phyloP scores from a whole-genome alignment of 352 stramenopile species.

The Pythium brachiatum region DNA sequence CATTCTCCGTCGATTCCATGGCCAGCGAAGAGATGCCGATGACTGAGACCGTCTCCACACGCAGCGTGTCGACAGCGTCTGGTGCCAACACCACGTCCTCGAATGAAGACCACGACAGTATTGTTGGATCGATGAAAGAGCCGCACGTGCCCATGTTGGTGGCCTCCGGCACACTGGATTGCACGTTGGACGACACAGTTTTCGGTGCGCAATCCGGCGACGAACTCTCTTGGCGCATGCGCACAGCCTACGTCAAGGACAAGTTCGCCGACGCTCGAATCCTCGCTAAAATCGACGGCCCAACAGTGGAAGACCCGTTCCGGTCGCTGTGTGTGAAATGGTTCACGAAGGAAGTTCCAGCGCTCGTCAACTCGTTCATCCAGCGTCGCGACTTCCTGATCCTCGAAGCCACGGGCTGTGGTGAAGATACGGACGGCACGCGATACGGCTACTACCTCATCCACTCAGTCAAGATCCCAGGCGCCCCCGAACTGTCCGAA shows the following conservation, averaged over 20 bases:
- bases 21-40: slow-evolving; percentile 5
- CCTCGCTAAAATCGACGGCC: slow-evolving; percentile 34
- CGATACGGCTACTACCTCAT: slow-evolving; percentile 46
- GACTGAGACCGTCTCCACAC: neutral
- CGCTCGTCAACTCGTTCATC: slow-evolving; percentile 36
- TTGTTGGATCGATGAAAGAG: slow-evolving; percentile 21
- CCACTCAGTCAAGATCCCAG: slow-evolving; percentile 45
- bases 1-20: slow-evolving; percentile 21
- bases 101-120: slow-evolving; percentile 16
- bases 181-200: slow-evolving; percentile 48
- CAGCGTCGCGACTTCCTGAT: slow-evolving; percentile 53
- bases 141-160: slow-evolving; percentile 38
- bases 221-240: slow-evolving; percentile 41
- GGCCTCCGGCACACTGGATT: slow-evolving; percentile 40
- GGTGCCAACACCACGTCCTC: slow-evolving; percentile 9
- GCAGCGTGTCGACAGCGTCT: slow-evolving; percentile 16
- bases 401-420: slow-evolving; percentile 40
- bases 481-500: slow-evolving; percentile 38
- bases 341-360: slow-evolving; percentile 50
- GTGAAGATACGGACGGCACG: slow-evolving; percentile 33
- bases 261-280: slow-evolving; percentile 45
- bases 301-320: slow-evolving; percentile 36
- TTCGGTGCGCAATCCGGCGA: slow-evolving; percentile 46
- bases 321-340: slow-evolving; percentile 55
- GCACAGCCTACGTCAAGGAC: slow-evolving; percentile 48